Percentiles rank a stretch among this genome's conserved stretches.
These are phyloP conservation scores for Dianthus caryophyllus DNA, from an alignment of 148 eudicot species.

Conservation along the genomic window DNA sequence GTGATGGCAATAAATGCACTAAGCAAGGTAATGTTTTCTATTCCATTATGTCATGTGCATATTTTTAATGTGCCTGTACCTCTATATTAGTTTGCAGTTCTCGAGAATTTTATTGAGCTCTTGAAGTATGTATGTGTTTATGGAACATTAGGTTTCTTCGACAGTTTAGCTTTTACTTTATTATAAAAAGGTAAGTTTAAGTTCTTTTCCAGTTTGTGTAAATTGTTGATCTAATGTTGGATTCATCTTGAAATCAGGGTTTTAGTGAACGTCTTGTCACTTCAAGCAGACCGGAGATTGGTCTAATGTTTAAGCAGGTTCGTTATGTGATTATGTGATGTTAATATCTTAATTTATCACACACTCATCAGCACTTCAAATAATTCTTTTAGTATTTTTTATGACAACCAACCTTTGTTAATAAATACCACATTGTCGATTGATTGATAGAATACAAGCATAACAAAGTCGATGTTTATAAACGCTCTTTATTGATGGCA, in stretches of 20 bases:
- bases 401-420: background rate
- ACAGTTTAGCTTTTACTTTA: too few relatives aligned
- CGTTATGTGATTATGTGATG: conserved; percentile 13
- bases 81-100: background rate
- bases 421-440: background rate
- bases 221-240: conserved; percentile 8
- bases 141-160: too few relatives aligned
- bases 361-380: background rate
- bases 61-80: background rate
- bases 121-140: too few relatives aligned
- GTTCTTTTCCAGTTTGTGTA: background rate
- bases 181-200: too few relatives aligned
- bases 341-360: background rate
- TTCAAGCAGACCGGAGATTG: conserved; percentile 85
- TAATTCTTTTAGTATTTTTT: background rate
- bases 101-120: too few relatives aligned
- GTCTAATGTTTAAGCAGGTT: conserved; percentile 97
- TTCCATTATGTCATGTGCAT: background rate
- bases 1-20: conserved; percentile 92
- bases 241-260: conserved; percentile 48
- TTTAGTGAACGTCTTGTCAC: conserved; percentile 95
- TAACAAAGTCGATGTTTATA: background rate
- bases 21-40: conserved; percentile 65
- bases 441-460: background rate
- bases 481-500: background rate